Percentiles rank a stretch among this genome's conserved stretches.
Conservation (phyloP, 2,329 filamentous ascomycete genomes). For the Colletotrichum cereale region DNA sequence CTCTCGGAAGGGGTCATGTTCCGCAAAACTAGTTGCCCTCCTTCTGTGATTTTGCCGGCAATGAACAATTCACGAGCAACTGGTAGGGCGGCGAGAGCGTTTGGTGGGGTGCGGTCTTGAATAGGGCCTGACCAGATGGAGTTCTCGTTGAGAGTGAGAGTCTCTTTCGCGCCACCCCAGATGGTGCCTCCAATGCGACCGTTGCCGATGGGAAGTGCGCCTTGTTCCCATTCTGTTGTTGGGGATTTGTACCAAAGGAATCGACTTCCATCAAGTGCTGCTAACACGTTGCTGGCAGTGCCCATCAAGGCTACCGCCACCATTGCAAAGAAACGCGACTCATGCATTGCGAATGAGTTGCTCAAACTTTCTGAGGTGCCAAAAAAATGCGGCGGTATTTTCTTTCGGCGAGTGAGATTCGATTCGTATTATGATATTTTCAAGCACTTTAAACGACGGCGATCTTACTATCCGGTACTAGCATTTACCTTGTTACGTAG, state of each 20-base stretch:
- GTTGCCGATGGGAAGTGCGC: constrained; percentile 62
- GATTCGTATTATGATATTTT: not conserved
- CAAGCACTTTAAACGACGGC: no score
- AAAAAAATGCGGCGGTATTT: not conserved
- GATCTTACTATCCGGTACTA: not conserved
- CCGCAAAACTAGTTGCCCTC: constrained; percentile 50
- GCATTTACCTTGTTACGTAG: not conserved
- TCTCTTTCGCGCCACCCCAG: constrained; percentile 57
- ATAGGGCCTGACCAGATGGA: constrained; percentile 61
- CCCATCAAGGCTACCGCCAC: not conserved
- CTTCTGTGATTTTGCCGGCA: constrained; percentile 51
- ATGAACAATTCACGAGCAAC: constrained; percentile 52
- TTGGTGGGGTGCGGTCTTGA: constrained; percentile 57
- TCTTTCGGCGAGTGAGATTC: not conserved
- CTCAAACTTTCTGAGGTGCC: not conserved
- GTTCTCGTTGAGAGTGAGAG: constrained; percentile 61
- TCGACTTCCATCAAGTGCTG: constrained; percentile 12
- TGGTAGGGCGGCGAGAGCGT: constrained; percentile 49
- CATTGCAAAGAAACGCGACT: not conserved
- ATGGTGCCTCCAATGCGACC: constrained; percentile 58
- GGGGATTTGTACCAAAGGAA: constrained; percentile 29
- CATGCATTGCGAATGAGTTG: not conserved
- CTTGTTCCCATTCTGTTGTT: constrained; percentile 23
- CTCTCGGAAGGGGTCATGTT: constrained; percentile 54
- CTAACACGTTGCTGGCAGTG: not conserved